Evolutionary conservation across 75 land plant species (phyloP).

Genomic region (Pinus taeda): DNA sequence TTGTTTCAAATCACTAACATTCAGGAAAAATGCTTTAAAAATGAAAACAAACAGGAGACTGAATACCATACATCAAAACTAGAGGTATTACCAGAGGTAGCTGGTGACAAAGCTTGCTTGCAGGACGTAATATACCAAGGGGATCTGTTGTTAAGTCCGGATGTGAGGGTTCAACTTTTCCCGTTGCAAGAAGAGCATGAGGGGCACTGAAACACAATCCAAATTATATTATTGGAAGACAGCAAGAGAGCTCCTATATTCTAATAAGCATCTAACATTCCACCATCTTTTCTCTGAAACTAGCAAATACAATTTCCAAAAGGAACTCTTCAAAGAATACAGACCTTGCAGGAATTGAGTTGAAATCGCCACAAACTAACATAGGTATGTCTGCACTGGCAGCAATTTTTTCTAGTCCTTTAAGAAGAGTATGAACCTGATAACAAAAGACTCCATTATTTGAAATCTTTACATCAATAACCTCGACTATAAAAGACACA

Average conservation of each 20-base stretch:
- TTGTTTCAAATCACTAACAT: not conserved
- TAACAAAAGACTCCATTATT: not conserved
- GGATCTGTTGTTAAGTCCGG: slow-evolving; percentile 88
- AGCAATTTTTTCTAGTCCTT: slow-evolving; percentile 96
- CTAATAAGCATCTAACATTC: not conserved
- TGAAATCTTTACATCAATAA: not conserved
- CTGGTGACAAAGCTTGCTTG: slow-evolving; percentile 74
- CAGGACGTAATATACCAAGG: slow-evolving; percentile 77
- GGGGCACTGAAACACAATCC: slow-evolving; percentile 71
- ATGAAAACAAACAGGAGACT: not conserved
- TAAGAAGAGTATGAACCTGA: slow-evolving; percentile 93
- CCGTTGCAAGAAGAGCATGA: slow-evolving; percentile 88
- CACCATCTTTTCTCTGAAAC: not conserved
- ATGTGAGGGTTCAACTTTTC: slow-evolving; percentile 79
- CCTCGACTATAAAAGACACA: not conserved
- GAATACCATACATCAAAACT: not conserved
- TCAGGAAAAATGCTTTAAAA: not conserved
- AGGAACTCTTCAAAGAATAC: slow-evolving; percentile 13
- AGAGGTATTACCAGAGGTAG: slow-evolving; percentile 66
- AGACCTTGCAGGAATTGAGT: slow-evolving; percentile 92
- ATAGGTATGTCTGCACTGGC: slow-evolving; percentile 97
- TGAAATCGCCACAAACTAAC: slow-evolving; percentile 99
- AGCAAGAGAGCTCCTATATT: not conserved
- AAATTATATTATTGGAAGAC: slow-evolving; percentile 5
- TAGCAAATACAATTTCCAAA: not conserved